phyloP scores from a whole-genome alignment of 2,329 filamentous ascomycete genomes.

The Xylariomycetidae sp. region DNA sequence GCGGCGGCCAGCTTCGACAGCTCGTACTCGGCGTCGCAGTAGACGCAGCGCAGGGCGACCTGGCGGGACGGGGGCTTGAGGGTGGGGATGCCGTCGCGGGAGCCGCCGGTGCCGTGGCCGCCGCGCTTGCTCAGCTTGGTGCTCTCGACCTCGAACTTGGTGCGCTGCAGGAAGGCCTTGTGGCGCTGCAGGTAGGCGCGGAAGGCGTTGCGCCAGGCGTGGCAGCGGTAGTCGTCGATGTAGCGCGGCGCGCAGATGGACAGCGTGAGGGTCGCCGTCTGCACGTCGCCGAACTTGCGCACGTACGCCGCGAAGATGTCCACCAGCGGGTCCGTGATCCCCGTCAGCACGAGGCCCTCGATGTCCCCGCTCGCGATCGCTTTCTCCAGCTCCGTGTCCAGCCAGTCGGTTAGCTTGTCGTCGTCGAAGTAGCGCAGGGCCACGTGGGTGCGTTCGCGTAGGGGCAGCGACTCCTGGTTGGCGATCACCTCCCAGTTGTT shows the following conservation, averaged over 20 bases:
- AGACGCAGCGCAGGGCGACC: conserved; percentile 69
- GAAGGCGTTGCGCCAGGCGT: conserved; percentile 67
- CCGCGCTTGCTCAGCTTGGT: conserved; percentile 62
- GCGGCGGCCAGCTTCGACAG: conserved; percentile 32
- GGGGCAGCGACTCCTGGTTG: conserved; percentile 64
- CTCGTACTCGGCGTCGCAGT: conserved; percentile 61
- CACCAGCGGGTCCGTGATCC: conserved; percentile 65
- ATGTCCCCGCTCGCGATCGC: conserved; percentile 63
- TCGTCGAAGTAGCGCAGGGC: conserved; percentile 63
- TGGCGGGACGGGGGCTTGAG: conserved; percentile 61
- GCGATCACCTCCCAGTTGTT: conserved; percentile 72
- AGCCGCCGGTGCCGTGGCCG: conserved; percentile 55
- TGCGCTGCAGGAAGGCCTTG: conserved; percentile 67
- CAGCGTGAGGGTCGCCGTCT: conserved; percentile 70
- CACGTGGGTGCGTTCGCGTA: conserved; percentile 68
- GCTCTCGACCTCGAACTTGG: conserved; percentile 72
- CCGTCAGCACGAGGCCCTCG: conserved; percentile 71
- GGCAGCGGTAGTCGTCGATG: conserved; percentile 69
- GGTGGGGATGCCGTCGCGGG: conserved; percentile 39
- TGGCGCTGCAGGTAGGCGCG: conserved; percentile 66
- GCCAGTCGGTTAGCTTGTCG: conserved; percentile 58
- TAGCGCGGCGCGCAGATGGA: conserved; percentile 70
- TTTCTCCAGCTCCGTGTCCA: conserved; percentile 56
- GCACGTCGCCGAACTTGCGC: conserved; percentile 68
- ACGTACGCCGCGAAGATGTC: conserved; percentile 73